These are phyloP conservation scores for Talaromyces sp. DNA, from an alignment of 2,329 filamentous ascomycete genomes.

Conservation along the genomic window DNA sequence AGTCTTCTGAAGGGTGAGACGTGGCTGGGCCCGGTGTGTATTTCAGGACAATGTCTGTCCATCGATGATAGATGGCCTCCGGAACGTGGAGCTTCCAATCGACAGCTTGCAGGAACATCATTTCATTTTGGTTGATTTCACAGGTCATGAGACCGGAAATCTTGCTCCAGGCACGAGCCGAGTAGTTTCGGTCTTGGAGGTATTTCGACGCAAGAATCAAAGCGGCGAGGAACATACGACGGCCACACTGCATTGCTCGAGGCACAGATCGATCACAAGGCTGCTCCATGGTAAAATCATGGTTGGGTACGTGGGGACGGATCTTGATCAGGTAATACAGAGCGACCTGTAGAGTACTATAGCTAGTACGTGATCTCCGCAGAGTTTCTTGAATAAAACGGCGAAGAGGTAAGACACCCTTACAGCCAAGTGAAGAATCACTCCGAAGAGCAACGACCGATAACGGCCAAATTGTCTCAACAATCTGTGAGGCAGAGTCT, in stretches of 20 bases:
- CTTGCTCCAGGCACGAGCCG: conserved; percentile 95
- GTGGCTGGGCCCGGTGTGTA: conserved; percentile 60
- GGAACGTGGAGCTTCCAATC: conserved; percentile 94
- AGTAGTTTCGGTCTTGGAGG: conserved; percentile 95
- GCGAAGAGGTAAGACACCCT: conserved; percentile 79
- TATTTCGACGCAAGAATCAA: conserved; percentile 97
- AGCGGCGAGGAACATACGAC: conserved; percentile 94
- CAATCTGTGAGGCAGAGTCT: conserved; percentile 97
- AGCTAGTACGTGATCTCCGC: conserved; percentile 89
- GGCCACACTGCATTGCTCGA: conserved; percentile 86
- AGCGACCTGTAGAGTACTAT: conserved; percentile 94
- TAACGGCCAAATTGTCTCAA: conserved; percentile 93
- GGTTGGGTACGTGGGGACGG: conserved; percentile 77
- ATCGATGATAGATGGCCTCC: conserved; percentile 80
- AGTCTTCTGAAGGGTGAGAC: conserved; percentile 30
- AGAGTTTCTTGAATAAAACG: conserved; percentile 98
- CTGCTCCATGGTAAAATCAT: conserved; percentile 84
- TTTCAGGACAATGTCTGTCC: conserved; percentile 87
- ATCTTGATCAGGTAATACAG: conserved; percentile 94
- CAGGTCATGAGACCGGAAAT: conserved; percentile 90
- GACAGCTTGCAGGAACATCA: conserved; percentile 82
- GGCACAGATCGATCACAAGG: conserved; percentile 64
- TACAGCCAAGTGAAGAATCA: conserved; percentile 60
- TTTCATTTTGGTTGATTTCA: conserved; percentile 97
- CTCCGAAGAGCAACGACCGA: conserved; percentile 74